Evolutionary conservation across 225 moss, liverwort and hornwort species (phyloP), one percentile per base, ranked within the genome.

Genomic region (Pseudisothecium myosuroides): DNA sequence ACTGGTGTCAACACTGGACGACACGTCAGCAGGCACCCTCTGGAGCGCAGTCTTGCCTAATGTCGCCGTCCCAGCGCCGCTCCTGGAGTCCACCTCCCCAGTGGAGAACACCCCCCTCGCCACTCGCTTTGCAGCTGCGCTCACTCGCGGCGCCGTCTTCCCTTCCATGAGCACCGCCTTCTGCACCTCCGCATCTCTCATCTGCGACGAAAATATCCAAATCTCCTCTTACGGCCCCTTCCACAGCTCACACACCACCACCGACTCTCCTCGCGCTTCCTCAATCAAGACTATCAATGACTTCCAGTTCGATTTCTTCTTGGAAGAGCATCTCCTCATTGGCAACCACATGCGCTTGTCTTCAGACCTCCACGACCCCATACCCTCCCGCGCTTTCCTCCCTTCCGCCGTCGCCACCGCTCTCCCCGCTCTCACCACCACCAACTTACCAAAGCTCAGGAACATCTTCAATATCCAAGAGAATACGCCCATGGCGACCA

Each of bases 241-340:
- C 22, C 71, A 59, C 41, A 1, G 29, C 59, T 58, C 27, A 2
- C 80, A 59, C 37, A 39, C 11, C 27, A 39, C 8, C 66, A 16
- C 12, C 32, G 27, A 68, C 54, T 12, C 89, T 37, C 81, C 63
- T 21, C 91, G 90, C 62, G 84, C 92, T 6, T 58, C 84, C 23
- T 61, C 91, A 3, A 94, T 94, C 81, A 89, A 92, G 76, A 92
- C 93, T 31, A 93, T 94, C 80, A 94, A 94, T 71, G 93, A 94
- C 76, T 93, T 94, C 66, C 94, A 93, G 90, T 94, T 94, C 41
- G 94, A 94, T 50, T 94, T 93, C 82, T 94, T 94, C 68, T 76
- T 94, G 63, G 94, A 94, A 12, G 60, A 69, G 5, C 78, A 89
- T 2, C 90, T 94, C 29, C 76, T 89, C 24, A 55, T 23, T 14